Base-by-base conservation (phyloP, 2,329 filamentous ascomycete species). In the Ciborinia camelliae region DNA sequence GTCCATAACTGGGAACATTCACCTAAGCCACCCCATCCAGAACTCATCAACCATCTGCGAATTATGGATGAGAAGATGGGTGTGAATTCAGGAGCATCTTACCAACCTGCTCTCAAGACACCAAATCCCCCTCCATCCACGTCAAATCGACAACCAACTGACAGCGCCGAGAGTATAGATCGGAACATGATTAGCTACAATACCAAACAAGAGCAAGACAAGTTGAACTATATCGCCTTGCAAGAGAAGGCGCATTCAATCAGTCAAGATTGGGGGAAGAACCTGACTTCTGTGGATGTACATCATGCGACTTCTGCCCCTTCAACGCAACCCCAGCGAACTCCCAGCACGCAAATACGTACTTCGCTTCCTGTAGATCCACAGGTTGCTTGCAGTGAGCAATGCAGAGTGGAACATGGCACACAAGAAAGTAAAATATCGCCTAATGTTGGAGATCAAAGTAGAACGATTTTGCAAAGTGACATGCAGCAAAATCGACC, bases 61-160 rank as follows among this genome's bases (percentile, higher is more conserved):
- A 47, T 32, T 18, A 47, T 47, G 55, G 55, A 58, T 45, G 41
- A 47, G 9, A 47, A 58, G 14, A 58, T 58, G 28, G 55, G 41
- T 9, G 23, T 32, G 28, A 35, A 58, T 26, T 47, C 55, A 7
- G 30, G 30, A 35, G 20, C 41, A 18, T 47, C 55, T 35, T 32
- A 35, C 18, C 55, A 32, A 6, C n/a, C 30, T n/a, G 20, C 14
- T 47, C 18, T 47, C 8, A 35, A 47, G 20, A 47, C 28, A 6
- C 18, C 28, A 9, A 47, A 20, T 10, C 5, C 30, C 15, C 23
- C 37, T 41, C 14, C 30, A 5, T 7, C 30, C 8, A 10, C 28
- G 7, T 26, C 30, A 7, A 58, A 47, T 26, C 41, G 20, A 35
- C 30, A 26, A 15, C 9, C n/a, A 18, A 47, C 26, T 9, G 47